These are phyloP conservation scores for Umbelopsis isabellina DNA, from an alignment of 192 early-diverging fungal genomes.

Conservation along the genomic window DNA sequence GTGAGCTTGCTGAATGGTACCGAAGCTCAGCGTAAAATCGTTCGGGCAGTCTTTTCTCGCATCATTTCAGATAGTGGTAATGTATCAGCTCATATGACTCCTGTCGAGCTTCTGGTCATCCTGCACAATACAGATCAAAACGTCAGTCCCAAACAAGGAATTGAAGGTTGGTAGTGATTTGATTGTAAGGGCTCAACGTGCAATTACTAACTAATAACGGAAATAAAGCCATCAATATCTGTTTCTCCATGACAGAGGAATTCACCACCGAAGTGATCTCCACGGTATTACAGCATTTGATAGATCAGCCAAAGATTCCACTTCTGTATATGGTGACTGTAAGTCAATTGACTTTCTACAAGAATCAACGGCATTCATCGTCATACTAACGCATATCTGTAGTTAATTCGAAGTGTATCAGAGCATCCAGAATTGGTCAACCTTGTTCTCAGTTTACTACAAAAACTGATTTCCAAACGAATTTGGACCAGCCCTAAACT, in stretches of 20 bases:
- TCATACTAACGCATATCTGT: neutral
- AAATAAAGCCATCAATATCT: constrained; percentile 68
- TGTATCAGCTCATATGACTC: constrained; percentile 46
- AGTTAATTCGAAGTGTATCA: constrained; percentile 62
- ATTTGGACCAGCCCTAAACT: constrained; percentile 70
- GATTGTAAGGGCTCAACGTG: neutral
- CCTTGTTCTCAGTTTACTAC: constrained; percentile 62
- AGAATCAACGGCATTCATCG: neutral
- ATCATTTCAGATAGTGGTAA: constrained; percentile 54
- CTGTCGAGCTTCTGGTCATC: constrained; percentile 69
- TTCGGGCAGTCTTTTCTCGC: constrained; percentile 64
- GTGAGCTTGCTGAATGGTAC: constrained; percentile 66
- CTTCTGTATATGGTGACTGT: constrained; percentile 79
- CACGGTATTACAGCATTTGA: constrained; percentile 66
- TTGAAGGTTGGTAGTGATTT: constrained; percentile 61
- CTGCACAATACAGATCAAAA: constrained; percentile 72
- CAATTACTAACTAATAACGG: neutral
- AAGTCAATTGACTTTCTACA: constrained; percentile 1
- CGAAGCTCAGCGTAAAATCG: constrained; percentile 58
- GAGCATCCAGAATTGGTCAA: constrained; percentile 61
- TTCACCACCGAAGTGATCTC: constrained; percentile 74
- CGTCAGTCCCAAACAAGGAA: constrained; percentile 62
- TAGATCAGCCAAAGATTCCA: constrained; percentile 68
- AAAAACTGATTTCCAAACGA: constrained; percentile 63
- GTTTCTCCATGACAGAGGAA: constrained; percentile 65